Conservation (phyloP, 495 filamentous ascomycete genomes). For the Aspergillus wentii region DNA sequence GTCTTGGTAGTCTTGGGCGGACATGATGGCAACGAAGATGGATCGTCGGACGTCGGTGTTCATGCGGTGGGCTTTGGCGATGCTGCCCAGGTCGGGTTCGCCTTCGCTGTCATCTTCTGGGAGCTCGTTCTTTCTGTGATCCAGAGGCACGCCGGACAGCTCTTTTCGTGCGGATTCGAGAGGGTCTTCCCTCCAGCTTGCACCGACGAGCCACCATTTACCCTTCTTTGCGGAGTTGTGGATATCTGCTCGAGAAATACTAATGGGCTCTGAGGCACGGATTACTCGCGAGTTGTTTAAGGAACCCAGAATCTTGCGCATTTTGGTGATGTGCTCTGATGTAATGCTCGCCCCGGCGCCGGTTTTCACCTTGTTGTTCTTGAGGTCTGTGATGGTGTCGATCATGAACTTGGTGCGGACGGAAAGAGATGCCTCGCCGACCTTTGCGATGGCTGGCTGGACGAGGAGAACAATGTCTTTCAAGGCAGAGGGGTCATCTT, state of each 20-base stretch:
- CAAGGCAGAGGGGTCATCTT: conserved; percentile 85
- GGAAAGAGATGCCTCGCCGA: conserved; percentile 66
- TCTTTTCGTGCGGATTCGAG: conserved; percentile 35
- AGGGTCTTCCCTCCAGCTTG: conserved; percentile 67
- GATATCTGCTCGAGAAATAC: conserved; percentile 76
- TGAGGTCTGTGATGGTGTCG: conserved; percentile 87
- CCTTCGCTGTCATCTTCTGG: conserved; percentile 42
- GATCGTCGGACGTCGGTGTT: conserved; percentile 90
- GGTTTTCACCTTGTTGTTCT: conserved; percentile 87
- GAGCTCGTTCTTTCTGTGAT: conserved; percentile 14
- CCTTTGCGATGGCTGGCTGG: conserved; percentile 61
- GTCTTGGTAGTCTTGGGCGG: conserved; percentile 80
- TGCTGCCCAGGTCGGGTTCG: conserved; percentile 61
- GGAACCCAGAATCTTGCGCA: conserved; percentile 76
- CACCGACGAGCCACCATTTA: conserved; percentile 97
- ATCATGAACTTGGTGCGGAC: conserved; percentile 98
- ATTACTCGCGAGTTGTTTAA: conserved; percentile 60
- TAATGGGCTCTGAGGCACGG: conserved; percentile 74
- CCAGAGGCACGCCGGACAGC: conserved; percentile 15
- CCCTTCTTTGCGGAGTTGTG: conserved; percentile 76
- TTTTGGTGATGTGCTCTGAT: conserved; percentile 73
- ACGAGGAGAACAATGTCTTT: conserved; percentile 85
- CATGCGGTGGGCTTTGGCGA: conserved; percentile 84
- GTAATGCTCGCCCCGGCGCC: conserved; percentile 57
- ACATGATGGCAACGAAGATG: conserved; percentile 88